Conservation (phyloP, 2,329 filamentous ascomycete species). For the Stromatinia cepivora region DNA sequence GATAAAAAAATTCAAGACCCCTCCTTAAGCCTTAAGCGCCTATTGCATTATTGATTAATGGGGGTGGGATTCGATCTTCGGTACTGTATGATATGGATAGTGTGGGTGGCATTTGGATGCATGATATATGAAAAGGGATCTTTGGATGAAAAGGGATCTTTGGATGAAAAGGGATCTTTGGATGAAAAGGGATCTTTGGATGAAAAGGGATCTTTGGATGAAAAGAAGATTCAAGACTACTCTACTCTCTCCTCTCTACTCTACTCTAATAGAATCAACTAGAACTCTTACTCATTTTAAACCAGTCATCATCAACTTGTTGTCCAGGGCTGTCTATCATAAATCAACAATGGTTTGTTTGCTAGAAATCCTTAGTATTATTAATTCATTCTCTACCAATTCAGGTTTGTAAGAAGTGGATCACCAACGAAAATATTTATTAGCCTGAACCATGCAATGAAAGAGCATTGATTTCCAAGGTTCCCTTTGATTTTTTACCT, state of each 20-base stretch:
- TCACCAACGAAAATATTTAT: neutral
- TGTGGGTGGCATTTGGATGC: neutral
- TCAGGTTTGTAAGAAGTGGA: neutral
- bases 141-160: neutral
- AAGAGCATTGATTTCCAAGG: neutral
- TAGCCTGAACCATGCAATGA: slow-evolving; percentile 3
- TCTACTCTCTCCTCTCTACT: neutral
- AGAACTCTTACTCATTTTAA: neutral
- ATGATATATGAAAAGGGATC: neutral
- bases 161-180: neutral
- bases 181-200: neutral
- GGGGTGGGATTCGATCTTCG: slow-evolving; percentile 1
- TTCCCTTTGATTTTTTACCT: neutral
- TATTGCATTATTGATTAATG: neutral
- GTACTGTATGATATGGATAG: neutral
- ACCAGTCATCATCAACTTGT: neutral
- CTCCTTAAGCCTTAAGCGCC: slow-evolving; percentile 1
- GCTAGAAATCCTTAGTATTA: neutral
- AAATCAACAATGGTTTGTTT: neutral
- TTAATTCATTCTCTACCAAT: neutral
- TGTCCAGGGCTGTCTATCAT: neutral
- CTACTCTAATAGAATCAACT: neutral
- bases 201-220: neutral
- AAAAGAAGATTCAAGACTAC: neutral
- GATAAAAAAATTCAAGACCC: slow-evolving; percentile 6